A percentile compares a stretch with the other conserved stretches of the same genome.
phyloP scores from a whole-genome alignment of 2,329 filamentous ascomycete species.

The Microsporum canis region DNA sequence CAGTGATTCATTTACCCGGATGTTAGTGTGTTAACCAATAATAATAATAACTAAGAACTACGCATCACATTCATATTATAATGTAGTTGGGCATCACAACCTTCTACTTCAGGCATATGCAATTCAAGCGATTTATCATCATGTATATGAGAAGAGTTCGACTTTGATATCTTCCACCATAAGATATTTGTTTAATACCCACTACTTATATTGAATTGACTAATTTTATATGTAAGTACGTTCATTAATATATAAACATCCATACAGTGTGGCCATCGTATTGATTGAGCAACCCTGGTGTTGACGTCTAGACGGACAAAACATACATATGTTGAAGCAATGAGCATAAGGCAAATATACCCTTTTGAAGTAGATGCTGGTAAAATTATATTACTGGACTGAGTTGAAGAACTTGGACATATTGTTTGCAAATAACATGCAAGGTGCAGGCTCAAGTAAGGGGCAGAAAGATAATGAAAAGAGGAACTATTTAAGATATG shows the following conservation, averaged over 20 bases:
- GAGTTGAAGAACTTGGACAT: background rate
- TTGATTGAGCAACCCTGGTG: too few species aligned
- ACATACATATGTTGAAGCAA: background rate
- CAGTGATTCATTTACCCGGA: too few species aligned
- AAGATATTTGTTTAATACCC: too few species aligned
- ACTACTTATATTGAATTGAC: background rate
- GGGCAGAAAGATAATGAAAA: background rate
- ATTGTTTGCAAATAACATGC: background rate
- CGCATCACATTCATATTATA: background rate
- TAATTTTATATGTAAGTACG: too few species aligned
- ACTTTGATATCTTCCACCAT: too few species aligned
- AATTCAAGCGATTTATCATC: too few species aligned
- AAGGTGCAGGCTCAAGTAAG: background rate
- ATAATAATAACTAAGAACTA: background rate
- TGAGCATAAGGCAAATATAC: background rate
- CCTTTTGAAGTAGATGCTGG: background rate
- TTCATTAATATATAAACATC: too few species aligned
- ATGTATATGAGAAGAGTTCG: too few species aligned
- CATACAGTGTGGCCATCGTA: too few species aligned
- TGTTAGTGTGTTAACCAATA: too few species aligned
- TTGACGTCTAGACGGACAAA: background rate
- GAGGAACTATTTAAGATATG: background rate
- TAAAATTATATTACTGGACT: background rate
- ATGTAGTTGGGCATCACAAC: too few species aligned
- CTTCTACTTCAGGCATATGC: too few species aligned